Evolutionary conservation across 495 filamentous ascomycete genomes (phyloP).

Genomic region (Niebla homalea): DNA sequence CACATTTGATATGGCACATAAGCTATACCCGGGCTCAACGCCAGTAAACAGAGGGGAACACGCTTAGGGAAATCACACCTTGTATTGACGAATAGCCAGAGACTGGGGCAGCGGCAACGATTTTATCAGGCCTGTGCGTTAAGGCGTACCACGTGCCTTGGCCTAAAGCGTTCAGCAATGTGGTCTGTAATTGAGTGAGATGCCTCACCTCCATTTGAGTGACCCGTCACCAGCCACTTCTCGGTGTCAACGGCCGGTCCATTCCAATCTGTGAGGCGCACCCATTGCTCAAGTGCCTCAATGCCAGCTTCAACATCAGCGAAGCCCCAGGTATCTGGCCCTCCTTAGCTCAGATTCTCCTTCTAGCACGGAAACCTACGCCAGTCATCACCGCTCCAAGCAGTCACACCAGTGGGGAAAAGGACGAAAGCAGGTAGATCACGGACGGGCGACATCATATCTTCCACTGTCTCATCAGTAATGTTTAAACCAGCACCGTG

Average conservation of each 20-base stretch:
- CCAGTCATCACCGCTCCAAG: conserved; percentile 54
- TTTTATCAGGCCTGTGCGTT: conserved; percentile 44
- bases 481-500: conserved; percentile 49
- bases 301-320: conserved; percentile 43
- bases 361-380: conserved; percentile 24
- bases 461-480: conserved; percentile 30
- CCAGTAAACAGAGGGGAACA: background rate
- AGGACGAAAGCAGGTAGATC: conserved; percentile 43
- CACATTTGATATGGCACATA: conserved; percentile 49
- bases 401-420: conserved; percentile 45
- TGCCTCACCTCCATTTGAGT: conserved; percentile 41
- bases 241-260: conserved; percentile 31
- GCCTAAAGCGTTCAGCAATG: conserved; percentile 18
- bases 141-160: conserved; percentile 47
- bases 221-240: conserved; percentile 41
- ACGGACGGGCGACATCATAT: conserved; percentile 34
- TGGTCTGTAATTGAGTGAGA: background rate
- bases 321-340: conserved; percentile 41
- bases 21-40: conserved; percentile 18
- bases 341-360: conserved; percentile 5
- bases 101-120: conserved; percentile 42
- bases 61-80: conserved; percentile 22
- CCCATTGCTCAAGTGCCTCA: conserved; percentile 37
- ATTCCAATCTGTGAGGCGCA: conserved; percentile 32
- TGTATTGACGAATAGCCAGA: conserved; percentile 49